Evolutionary conservation across 1,284 basidiomycete genomes (phyloP), one percentile per base, ranked within the genome.

Genomic region (Megacollybia platyphylla): DNA sequence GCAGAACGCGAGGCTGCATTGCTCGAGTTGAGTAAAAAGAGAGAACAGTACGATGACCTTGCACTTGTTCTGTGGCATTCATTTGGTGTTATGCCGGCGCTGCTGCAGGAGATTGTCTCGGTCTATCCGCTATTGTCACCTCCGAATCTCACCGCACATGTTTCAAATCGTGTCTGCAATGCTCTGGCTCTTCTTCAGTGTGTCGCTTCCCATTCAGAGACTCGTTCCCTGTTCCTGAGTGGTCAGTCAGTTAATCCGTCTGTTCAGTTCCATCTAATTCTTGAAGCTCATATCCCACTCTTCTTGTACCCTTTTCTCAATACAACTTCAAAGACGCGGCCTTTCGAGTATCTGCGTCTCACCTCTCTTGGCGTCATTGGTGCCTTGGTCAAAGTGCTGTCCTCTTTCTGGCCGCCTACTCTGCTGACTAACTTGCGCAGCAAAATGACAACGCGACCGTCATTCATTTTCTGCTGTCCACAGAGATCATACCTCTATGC

Each of bases 361-460:
- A 99, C 96, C 2, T 97, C 92, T 35, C 77, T 99, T 17, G 96
- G 96, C 29, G 96, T 99, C 44, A 98, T 98, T 51, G 96, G 96
- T 36, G 96, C 96, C 8, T 77, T 99, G 44, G 96, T 99, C 58
- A 99, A 99, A 70, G 83, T 83, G 50, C 30, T 58, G 54, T 13
- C 17, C 15, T 29, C 26, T 40, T 17, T 39, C 31, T n/a, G 10
- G 20, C 35, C 36, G 17, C 29, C 47, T 6, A 30, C 9, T 11
- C 28, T 5, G 11, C 40, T 36, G 3, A 15, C 20, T 11, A 13
- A n/a, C 18, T 37, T 28, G 18, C 38, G 1, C 54, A 89, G 85
- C 92, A 97, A 87, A 97, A 97, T 60, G 96, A 99, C 67, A 98
- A 98, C 64, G 91, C 86, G 54, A 87, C 93, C 47, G 94, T 99